Evolutionary conservation across 2,329 filamentous ascomycete species (phyloP), one percentile per base, ranked within the genome.

Genomic region (Curvularia sp.): DNA sequence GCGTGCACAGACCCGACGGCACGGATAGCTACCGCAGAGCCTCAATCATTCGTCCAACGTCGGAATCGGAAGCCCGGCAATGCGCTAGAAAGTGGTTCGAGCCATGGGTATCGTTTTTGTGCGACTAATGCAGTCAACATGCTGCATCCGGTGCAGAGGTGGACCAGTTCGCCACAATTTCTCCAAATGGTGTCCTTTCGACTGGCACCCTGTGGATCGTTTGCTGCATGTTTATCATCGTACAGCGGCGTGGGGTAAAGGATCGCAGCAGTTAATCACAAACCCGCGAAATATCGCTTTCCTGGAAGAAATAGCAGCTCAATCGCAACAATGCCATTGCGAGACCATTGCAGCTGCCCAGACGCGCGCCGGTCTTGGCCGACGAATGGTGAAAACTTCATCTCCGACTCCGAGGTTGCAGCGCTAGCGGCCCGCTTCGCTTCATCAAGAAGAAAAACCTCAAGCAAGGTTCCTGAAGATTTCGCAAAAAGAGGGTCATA

Each of bases 291-390:
- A 43, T 24, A 24, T 49, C 9, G 35, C 8, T 13, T 43, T 42
- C 15, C 26, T 47, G 33, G 33, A 28, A 50, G 33, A 41, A 30
- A 18, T 15, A 12, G 31, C 26, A 28, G 41, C 20, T 26, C 38
- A 9, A 38, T 43, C 13, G 42, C 42, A 33, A 39, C 24, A 38
- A 22, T 49, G 41, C 39, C 28, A 47, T 20, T 18, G 42, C 46
- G 44, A 30, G 7, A 42, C 38, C 28, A 41, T 54, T 18, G 52
- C 41, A 41, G 26, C 47, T 48, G 35, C 50, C 12, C 47, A 28
- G 15, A 44, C 18, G 30, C 33, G 48, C 22, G 67, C 68, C 68
- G 68, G 66, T 64, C 58, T 68, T 69, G 58, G 49, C 67, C 68
- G 67, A 64, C 46, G 54, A 20, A 18, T 33, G 55, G 44, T 22